Percentiles rank a stretch among this genome's conserved stretches.
These are phyloP conservation scores for Chytriomyces sp. DNA, from an alignment of 192 early-diverging fungal species.

Conservation along the genomic window DNA sequence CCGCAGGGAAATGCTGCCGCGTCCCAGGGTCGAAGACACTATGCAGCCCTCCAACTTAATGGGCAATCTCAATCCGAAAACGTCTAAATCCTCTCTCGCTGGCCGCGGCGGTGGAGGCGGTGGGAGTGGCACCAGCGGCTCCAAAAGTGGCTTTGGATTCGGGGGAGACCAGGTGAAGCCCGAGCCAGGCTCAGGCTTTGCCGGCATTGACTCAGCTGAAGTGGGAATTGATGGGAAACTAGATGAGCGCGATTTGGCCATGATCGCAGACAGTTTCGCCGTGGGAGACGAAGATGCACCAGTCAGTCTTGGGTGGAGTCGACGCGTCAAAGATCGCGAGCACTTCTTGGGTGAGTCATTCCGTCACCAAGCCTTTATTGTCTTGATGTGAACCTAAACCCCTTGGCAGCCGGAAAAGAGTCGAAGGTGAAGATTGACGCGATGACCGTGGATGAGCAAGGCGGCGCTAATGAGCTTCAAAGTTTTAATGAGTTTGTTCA, in stretches of 20 bases:
- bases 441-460: not conserved
- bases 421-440: not conserved
- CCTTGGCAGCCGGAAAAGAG: conserved; percentile 1
- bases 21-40: not conserved
- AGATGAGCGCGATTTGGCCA: conserved; percentile 11
- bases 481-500: conserved; percentile 20
- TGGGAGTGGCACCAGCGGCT: not conserved
- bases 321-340: conserved; percentile 16
- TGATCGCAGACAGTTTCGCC: conserved; percentile 15
- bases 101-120: conserved; percentile 2
- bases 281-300: conserved; percentile 23
- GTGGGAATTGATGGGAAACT: not conserved
- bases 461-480: conserved; percentile 8
- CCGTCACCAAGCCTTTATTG: not conserved
- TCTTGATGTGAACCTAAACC: not conserved
- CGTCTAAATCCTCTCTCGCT: not conserved
- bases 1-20: not conserved
- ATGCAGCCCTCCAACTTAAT: conserved; percentile 8
- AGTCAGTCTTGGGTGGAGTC: conserved; percentile 15
- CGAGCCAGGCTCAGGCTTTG: not conserved
- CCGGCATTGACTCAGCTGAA: not conserved
- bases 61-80: not conserved
- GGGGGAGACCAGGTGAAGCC: not conserved
- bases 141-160: not conserved
- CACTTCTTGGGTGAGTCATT: conserved; percentile 16